phyloP scores from a whole-genome alignment of 2,329 filamentous ascomycete species.

The Orbilia quercus region DNA sequence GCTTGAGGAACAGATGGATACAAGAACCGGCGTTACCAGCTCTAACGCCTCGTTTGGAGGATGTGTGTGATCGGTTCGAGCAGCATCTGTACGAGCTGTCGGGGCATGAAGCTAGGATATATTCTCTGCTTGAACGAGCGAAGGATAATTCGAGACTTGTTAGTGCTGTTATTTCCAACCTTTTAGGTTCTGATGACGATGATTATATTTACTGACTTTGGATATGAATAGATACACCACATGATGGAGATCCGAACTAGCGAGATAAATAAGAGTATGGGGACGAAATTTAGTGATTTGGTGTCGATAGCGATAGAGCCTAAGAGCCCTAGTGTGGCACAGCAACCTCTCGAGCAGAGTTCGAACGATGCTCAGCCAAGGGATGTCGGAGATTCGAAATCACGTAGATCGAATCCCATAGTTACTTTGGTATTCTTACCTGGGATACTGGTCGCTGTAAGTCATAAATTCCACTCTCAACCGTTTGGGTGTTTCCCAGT shows the following conservation, averaged over 20 bases:
- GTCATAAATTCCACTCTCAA: too few species aligned
- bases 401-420: constrained; percentile 15
- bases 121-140: constrained; percentile 25
- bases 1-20: constrained; percentile 37
- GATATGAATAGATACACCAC: constrained; percentile 19
- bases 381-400: background rate
- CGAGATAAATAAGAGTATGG: constrained; percentile 7
- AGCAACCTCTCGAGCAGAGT: constrained; percentile 6
- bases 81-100: constrained; percentile 48
- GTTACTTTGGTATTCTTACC: constrained; percentile 28
- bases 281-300: constrained; percentile 1
- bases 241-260: constrained; percentile 15
- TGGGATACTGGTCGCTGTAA: constrained; percentile 33
- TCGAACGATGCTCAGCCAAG: too few species aligned
- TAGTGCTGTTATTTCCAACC: constrained; percentile 7
- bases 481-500: too few species aligned
- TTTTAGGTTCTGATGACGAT: too few species aligned
- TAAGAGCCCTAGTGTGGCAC: too few species aligned
- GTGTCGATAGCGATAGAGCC: background rate
- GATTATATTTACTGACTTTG: background rate
- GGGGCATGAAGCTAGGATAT: constrained; percentile 38
- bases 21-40: constrained; percentile 36
- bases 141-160: constrained; percentile 39
- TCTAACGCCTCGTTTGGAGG: constrained; percentile 36
- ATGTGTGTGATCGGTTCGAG: constrained; percentile 48